Evolutionary conservation across 495 filamentous ascomycete genomes (phyloP), one percentile per base, ranked within the genome.

Genomic region (Aspergillus affinis): DNA sequence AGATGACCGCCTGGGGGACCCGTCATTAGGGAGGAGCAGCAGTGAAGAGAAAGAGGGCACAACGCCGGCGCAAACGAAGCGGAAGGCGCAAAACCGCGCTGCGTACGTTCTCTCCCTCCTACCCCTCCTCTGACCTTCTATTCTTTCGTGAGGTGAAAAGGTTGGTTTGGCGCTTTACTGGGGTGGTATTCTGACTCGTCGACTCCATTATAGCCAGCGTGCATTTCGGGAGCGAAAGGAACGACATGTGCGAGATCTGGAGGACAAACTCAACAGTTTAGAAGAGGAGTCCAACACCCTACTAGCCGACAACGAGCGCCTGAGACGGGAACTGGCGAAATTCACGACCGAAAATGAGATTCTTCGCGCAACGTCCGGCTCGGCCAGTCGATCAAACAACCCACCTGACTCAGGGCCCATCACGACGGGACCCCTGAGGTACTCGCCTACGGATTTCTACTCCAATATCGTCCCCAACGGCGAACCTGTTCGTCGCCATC

Each of bases 221-320:
- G 94, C 94, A 50, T 98, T 97, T 72, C 91, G 94, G 58, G 94
- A 98, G 72, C 89, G 94, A 62, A 98, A 97, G 75, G 94, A 97
- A 70, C 86, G 88, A 48, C 93, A 95, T 66, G 91, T 97, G 51
- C 90, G 90, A 70, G 91, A 97, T 56, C 88, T 98, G 30, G 93
- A 98, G 75, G 82, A 85, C 53, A 94, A 95, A 67, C 87, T 97
- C 44, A 86, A 84, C 56, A 83, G 80, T 54, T 82, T 95, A 21
- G 88, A 92, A 72, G 78, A 83, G 61, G 74, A 75, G 59, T 83
- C 81, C 10, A 72, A 70, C 17, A 74, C 73, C 20, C 69, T 90
- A 0, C 75, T 80, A 60, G 82, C 84, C 30, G 91, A 95, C 68
- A 96, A 96, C 68, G 90, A 93, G 73, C 89, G 88, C 18, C 78